Conservation (phyloP, 805 yeast genomes). For the Metschnikowia lunata region DNA sequence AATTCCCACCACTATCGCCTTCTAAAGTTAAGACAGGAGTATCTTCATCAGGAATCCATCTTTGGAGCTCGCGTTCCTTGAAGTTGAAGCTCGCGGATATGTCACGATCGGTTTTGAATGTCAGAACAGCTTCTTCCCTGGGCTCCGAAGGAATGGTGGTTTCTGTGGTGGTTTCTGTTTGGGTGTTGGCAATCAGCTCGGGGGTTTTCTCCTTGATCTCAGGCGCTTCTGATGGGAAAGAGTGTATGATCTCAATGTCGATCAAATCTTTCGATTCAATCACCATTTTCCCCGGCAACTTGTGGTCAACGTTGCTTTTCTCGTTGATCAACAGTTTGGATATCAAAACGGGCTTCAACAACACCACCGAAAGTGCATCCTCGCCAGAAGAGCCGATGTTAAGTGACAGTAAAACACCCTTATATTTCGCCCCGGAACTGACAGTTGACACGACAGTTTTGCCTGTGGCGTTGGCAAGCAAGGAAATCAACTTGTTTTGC, state of each 20-base stretch:
- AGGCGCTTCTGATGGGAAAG: constrained; percentile 21
- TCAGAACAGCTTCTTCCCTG: background rate
- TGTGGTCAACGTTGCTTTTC: constrained; percentile 26
- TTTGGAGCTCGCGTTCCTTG: constrained; percentile 70
- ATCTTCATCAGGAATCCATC: constrained; percentile 73
- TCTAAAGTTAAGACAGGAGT: constrained; percentile 35
- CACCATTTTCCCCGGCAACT: constrained; percentile 42
- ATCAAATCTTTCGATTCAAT: constrained; percentile 49
- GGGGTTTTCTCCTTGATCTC: constrained; percentile 9
- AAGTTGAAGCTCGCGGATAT: constrained; percentile 51
- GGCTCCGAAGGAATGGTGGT: constrained; percentile 5
- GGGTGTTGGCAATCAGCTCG: background rate
- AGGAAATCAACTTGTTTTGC: constrained; percentile 6
- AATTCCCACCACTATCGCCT: constrained; percentile 29
- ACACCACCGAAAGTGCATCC: constrained; percentile 52
- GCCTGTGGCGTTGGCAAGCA: constrained; percentile 36
- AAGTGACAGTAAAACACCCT: constrained; percentile 55
- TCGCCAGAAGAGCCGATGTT: constrained; percentile 27
- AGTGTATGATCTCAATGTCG: constrained; percentile 38
- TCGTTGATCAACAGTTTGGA: constrained; percentile 22
- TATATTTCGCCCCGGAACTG: constrained; percentile 53
- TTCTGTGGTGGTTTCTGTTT: constrained; percentile 7
- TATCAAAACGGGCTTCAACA: constrained; percentile 47
- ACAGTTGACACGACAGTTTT: constrained; percentile 54
- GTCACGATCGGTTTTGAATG: constrained; percentile 81